These are phyloP conservation scores for Arabidopsis arenosa DNA, from an alignment of 345 rosid species.

Conservation along the genomic window DNA sequence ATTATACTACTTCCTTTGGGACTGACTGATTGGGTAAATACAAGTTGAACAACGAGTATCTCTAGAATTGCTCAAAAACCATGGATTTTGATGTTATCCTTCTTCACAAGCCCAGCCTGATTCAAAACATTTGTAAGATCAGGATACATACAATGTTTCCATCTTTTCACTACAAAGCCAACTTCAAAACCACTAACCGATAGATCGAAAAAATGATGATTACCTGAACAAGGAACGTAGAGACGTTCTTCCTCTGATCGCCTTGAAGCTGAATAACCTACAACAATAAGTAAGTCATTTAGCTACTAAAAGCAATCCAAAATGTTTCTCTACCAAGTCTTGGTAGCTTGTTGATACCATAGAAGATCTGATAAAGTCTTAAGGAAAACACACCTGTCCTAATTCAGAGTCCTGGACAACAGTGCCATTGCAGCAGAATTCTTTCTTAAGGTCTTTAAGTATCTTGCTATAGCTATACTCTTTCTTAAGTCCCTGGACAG, in stretches of 20 bases:
- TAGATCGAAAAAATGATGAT: neutral
- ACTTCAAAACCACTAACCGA: neutral
- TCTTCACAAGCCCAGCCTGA: constrained; percentile 87
- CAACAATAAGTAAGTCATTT: constrained; percentile 4
- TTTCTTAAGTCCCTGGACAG: constrained; percentile 60
- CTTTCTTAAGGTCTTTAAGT: constrained; percentile 66
- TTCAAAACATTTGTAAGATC: constrained; percentile 28
- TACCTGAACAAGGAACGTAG: constrained; percentile 52
- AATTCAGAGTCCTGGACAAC: constrained; percentile 65
- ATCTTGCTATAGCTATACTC: constrained; percentile 64
- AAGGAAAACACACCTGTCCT: constrained; percentile 53
- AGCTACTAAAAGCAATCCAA: neutral
- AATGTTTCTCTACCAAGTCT: neutral
- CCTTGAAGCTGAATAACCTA: constrained; percentile 53
- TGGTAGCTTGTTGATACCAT: neutral
- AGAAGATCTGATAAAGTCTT: neutral
- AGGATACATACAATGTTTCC: neutral
- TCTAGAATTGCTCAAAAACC: constrained; percentile 57
- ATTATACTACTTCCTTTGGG: constrained; percentile 25
- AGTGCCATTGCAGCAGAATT: constrained; percentile 67
- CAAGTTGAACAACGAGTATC: constrained; percentile 16
- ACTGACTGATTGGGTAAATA: constrained; percentile 24
- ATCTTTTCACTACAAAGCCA: constrained; percentile 3
- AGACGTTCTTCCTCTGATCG: constrained; percentile 48
- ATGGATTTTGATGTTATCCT: constrained; percentile 81